A percentile compares a stretch with the other conserved stretches of the same genome.
Conservation (phyloP, 139 green algal species). For the Raphidocelis subcapitata region DNA sequence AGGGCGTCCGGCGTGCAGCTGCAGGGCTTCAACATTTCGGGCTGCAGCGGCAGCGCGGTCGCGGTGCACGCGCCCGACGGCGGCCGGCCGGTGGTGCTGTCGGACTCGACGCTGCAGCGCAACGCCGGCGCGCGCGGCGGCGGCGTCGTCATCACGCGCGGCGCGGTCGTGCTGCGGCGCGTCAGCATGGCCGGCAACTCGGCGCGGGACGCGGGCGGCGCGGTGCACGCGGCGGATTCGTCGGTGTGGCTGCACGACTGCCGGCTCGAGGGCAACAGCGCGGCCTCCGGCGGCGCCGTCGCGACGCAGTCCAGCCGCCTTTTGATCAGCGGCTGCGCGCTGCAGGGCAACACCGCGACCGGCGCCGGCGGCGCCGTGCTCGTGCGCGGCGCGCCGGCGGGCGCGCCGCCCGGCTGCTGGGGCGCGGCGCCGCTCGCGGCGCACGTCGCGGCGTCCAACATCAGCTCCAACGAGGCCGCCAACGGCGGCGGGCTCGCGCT, state of each 20-base stretch:
- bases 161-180: too few relatives aligned
- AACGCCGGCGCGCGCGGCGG: not conserved
- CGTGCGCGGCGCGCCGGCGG: constrained; percentile 1
- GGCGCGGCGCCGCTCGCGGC: too few relatives aligned
- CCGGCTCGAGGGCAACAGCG: constrained; percentile 6
- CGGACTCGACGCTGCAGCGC: not conserved
- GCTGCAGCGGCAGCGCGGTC: constrained; percentile 20
- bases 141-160: not conserved
- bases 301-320: constrained; percentile 6
- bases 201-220: not conserved
- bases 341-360: constrained; percentile 13
- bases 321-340: constrained; percentile 2
- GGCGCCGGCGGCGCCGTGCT: constrained; percentile 1
- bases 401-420: too few relatives aligned
- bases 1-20: constrained; percentile 16
- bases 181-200: too few relatives aligned
- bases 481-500: not conserved
- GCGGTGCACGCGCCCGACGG: not conserved
- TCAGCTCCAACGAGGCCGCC: too few relatives aligned
- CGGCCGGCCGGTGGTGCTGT: constrained; percentile 3
- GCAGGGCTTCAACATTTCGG: constrained; percentile 8
- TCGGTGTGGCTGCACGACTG: constrained; percentile 22
- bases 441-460: too few relatives aligned
- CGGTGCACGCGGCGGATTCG: constrained; percentile 1
- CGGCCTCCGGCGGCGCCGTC: constrained; percentile 11